Evolutionary conservation across 2,329 filamentous ascomycete genomes (phyloP), one percentile per base, ranked within the genome.

Genomic region (Scytalidium sp.): DNA sequence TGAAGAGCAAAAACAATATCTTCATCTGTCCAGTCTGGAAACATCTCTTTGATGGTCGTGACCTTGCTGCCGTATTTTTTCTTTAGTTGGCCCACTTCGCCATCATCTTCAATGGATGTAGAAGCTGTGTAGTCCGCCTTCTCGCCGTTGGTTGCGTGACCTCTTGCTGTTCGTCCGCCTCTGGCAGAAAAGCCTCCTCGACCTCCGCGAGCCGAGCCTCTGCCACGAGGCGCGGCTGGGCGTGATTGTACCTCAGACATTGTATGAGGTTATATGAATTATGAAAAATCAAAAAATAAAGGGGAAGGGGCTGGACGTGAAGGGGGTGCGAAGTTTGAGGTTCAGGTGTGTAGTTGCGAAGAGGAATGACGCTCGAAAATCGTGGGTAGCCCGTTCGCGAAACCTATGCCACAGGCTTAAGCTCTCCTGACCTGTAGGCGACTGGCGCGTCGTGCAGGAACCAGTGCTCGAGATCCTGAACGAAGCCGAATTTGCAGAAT

Each of bases 211-310:
- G 85, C 81, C 70, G 90, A 87, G 76, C 90, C 90, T 83, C 94
- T 88, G 75, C 93, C 92, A 76, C 93, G 90, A 78, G 84, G 73
- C 75, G 89, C 84, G 72, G 85, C 81, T 70, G 88, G 81, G 81
- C 92, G 84, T 75, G 87, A 82, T 80, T 91, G 87, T 76, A 89
- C 83, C 83, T 97, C 93, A 81, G 94, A 96, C 94, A 97, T 97
- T 76, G 71, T 74, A 65, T 69, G 64, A 67, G 65, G 61, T 27
- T 52, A 52, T 58, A 51, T 58, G 53, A 56, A 54, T 55, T 27
- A 52, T 55, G 46, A 55, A 45, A 48, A 56, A 54, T 46, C 46
- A 48, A 52, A 49, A 56, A 56, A 47, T 32, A 49, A 50, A 50
- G 51, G 52, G 41, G 46, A 47, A 36, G 17, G 32, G 25, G 32